These are phyloP conservation scores for Fusarium odoratissimum DNA, from an alignment of 2,329 filamentous ascomycete genomes.

Conservation along the genomic window DNA sequence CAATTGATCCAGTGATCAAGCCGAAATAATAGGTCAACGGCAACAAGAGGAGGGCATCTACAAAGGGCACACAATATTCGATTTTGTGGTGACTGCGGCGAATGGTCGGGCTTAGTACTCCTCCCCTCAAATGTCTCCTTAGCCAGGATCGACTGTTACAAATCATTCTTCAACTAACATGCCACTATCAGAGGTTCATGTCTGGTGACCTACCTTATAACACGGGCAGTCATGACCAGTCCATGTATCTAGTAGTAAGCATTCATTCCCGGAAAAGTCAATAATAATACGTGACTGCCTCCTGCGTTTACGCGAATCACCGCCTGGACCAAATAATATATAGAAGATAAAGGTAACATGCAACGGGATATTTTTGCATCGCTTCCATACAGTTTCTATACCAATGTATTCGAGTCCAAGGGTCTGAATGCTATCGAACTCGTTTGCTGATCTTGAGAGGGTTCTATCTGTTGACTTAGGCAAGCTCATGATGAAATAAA, in stretches of 20 bases:
- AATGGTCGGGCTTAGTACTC: no score
- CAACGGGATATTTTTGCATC: background rate
- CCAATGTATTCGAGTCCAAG: background rate
- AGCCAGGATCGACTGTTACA: background rate
- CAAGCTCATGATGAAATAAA: background rate
- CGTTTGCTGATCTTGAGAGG: background rate
- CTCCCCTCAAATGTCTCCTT: background rate
- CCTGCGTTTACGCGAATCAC: background rate
- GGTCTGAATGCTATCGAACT: background rate
- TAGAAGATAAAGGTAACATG: background rate
- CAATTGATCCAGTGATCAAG: background rate
- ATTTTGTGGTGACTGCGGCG: background rate
- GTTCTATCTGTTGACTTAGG: constrained; percentile 6
- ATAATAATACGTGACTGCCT: background rate
- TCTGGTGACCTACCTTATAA: background rate
- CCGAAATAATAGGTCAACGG: background rate
- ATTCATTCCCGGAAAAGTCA: background rate
- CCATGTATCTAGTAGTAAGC: background rate
- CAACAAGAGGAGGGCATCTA: background rate
- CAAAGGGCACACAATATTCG: background rate
- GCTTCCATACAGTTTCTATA: background rate
- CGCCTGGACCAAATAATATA: background rate
- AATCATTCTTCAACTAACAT: background rate
- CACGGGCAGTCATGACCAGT: background rate
- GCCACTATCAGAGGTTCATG: background rate